Base-by-base conservation (phyloP, 2,329 filamentous ascomycete species). In the Aschersonia sp. region DNA sequence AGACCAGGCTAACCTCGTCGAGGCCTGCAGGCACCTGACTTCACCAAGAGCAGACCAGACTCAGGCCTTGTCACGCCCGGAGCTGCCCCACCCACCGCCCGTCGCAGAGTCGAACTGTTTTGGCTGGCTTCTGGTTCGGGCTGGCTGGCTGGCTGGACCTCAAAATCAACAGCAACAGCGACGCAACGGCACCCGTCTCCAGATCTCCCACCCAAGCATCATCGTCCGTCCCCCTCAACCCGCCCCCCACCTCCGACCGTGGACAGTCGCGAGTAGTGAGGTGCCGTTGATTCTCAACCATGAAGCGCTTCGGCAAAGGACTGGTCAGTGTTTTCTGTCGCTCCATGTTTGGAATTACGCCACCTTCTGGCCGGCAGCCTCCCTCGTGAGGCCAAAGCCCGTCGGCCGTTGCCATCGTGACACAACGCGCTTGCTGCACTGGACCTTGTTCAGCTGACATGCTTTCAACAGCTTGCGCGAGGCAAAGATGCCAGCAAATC, bases 271-370 rank as follows among this genome's bases (percentile, higher is more conserved):
- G 47, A 49, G 45, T 37, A 33, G 31, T 30, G 42, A 41, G 49
- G 45, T 46, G 43, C 45, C 42, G 47, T 51, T 45, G 51, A 49
- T 46, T 55, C 68, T 67, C 68, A 22, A 85, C 76, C 69, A 96
- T 97, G 90, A 96, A 95, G 75, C 85, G 87, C 67, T 94, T 97
- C 70, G 85, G 88, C 71, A 87, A 94, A 76, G 87, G 86, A 84
- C 88, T 96, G 43, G 55, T 58, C 42, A 52, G 56, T 57, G 5
- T 22, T 22, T 22, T 22, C 22, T 22, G 11, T 48, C 29, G 33
- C 52, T 54, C 52, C 37, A 40, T 32, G 22, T 30, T 42, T 30
- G 32, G 12, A 29, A 42, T n/a, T n/a, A 7, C 10, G 10, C 10
- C 40, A 42, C 44, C 31, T 30, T 37, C 35, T 37, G 35, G 8